Evolutionary conservation across 1,284 basidiomycete species (phyloP).

Genomic region (Cutaneotrichosporon arboriforme): DNA sequence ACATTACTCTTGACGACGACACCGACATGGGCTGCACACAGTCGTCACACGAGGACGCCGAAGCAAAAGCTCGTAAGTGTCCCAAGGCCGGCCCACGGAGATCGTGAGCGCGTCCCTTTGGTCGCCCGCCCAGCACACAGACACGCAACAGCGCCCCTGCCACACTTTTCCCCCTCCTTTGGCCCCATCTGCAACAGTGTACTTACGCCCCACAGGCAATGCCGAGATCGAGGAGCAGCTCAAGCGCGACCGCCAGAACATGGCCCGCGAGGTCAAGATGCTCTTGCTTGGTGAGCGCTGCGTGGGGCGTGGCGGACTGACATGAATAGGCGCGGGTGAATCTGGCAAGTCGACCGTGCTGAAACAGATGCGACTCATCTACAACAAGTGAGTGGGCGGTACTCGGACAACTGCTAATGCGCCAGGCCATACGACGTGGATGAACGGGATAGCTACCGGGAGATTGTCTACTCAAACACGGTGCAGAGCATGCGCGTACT

Average conservation of each 20-base stretch:
- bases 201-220: too few species aligned
- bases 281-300: constrained; percentile 57
- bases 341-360: constrained; percentile 85
- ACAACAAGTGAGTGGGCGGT: constrained; percentile 52
- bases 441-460: constrained; percentile 92
- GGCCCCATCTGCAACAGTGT: too few species aligned
- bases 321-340: constrained; percentile 65
- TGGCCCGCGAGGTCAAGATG: constrained; percentile 87
- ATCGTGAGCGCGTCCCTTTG: too few species aligned
- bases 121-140: too few species aligned
- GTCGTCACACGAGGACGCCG: constrained; percentile 46
- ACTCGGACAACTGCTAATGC: constrained; percentile 1
- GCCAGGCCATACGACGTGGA: constrained; percentile 71
- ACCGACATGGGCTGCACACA: constrained; percentile 49
- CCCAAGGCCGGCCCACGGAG: neutral
- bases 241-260: constrained; percentile 82
- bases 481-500: constrained; percentile 95
- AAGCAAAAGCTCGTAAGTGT: constrained; percentile 46
- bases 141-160: too few species aligned
- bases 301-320: neutral
- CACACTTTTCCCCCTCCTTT: too few species aligned
- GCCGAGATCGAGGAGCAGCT: constrained; percentile 95
- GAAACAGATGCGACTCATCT: constrained; percentile 95
- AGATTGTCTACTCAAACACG: constrained; percentile 95
- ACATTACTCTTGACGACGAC: neutral